phyloP scores from a whole-genome alignment of 148 eudicot species.

The Camellia lanceoleosa region DNA sequence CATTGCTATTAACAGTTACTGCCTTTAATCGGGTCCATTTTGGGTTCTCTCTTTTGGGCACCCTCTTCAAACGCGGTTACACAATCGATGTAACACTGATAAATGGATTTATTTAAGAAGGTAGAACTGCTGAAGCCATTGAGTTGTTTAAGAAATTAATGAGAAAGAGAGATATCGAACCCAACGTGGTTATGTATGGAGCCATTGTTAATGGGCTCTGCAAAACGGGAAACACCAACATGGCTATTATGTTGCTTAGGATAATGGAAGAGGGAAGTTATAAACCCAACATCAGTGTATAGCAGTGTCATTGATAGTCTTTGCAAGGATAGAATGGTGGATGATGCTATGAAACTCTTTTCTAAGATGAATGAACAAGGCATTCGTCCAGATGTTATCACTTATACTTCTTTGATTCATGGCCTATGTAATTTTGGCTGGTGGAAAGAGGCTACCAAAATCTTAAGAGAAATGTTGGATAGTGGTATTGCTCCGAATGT shows the following conservation, averaged over 20 bases:
- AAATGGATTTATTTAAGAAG: background rate
- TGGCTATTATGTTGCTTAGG: too few species aligned
- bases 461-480: background rate
- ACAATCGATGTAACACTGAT: background rate
- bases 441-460: background rate
- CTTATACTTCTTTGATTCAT: conserved; percentile 2
- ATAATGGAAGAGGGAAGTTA: background rate
- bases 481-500: too few species aligned
- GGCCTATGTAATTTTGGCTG: conserved; percentile 6
- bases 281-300: background rate
- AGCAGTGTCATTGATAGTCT: conserved; percentile 1
- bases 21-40: background rate
- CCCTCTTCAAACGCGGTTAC: background rate
- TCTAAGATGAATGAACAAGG: background rate
- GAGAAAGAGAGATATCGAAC: background rate
- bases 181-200: conserved; percentile 6
- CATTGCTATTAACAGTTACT: background rate
- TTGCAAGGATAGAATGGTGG: background rate
- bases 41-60: background rate
- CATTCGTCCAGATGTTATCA: background rate
- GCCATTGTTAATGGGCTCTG: background rate
- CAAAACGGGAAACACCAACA: too few species aligned
- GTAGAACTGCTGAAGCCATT: conserved; percentile 1
- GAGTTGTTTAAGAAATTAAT: background rate
- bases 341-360: too few species aligned